Evolutionary conservation across 139 green algal genomes (phyloP).

Genomic region (Diplosphaera chodatii): DNA sequence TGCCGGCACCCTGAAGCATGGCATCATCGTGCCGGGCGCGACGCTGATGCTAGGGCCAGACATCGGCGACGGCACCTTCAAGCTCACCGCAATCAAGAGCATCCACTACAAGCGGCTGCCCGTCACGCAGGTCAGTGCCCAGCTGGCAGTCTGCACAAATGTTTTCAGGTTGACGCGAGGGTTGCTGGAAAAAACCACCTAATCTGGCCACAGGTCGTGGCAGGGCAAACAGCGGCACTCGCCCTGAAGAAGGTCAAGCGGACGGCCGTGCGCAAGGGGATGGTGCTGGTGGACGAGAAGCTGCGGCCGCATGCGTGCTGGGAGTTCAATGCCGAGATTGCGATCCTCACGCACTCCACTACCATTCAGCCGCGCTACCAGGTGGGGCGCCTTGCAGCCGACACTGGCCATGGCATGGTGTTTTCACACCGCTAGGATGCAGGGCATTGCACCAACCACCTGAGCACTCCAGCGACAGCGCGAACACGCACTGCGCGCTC

Average conservation of each 20-base stretch:
- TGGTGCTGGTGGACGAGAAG: slow-evolving; percentile 74
- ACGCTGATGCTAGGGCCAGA: slow-evolving; percentile 78
- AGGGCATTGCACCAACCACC: too few species aligned
- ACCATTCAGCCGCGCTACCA: slow-evolving; percentile 87
- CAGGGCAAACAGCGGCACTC: slow-evolving; percentile 81
- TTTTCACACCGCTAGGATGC: too few species aligned
- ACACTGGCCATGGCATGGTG: too few species aligned
- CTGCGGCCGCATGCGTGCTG: slow-evolving; percentile 64
- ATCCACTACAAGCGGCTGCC: slow-evolving; percentile 85
- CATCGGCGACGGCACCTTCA: slow-evolving; percentile 74
- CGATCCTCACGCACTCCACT: slow-evolving; percentile 86
- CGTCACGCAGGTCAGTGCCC: slow-evolving; percentile 35
- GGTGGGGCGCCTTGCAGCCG: slow-evolving; percentile 14
- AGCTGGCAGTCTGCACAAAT: neutral
- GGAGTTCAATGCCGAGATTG: slow-evolving; percentile 88
- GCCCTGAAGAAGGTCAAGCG: slow-evolving; percentile 85
- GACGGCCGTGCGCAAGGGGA: slow-evolving; percentile 72
- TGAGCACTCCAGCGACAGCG: too few species aligned
- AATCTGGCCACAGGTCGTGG: slow-evolving; percentile 57
- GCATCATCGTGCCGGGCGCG: slow-evolving; percentile 57
- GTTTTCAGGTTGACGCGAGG: neutral
- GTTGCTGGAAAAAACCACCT: neutral
- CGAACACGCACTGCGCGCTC: too few species aligned
- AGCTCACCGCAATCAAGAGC: slow-evolving; percentile 70
- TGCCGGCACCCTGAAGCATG: slow-evolving; percentile 82